Evolutionary conservation across 768 basidiomycete genomes (phyloP).

Genomic region (Lanmaoa rubissima): DNA sequence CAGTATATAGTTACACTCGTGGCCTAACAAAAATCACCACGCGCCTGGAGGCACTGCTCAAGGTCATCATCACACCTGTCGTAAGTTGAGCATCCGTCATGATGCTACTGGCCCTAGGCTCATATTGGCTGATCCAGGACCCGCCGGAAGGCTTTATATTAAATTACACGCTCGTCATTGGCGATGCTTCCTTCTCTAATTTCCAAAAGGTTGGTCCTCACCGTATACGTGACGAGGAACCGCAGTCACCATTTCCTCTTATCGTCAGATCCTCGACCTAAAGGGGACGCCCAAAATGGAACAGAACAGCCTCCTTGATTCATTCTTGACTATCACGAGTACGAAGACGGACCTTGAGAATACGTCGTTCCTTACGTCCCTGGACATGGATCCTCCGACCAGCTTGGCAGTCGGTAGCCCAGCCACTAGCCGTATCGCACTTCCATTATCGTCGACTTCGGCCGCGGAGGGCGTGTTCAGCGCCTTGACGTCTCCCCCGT

Average conservation of each 20-base stretch:
- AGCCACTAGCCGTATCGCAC: slow-evolving; percentile 56
- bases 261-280: slow-evolving; percentile 81
- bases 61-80: slow-evolving; percentile 92
- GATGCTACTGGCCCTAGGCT: not conserved
- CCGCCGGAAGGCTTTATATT: slow-evolving; percentile 93
- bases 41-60: slow-evolving; percentile 86
- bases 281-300: slow-evolving; percentile 86
- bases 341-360: slow-evolving; percentile 85
- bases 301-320: slow-evolving; percentile 88
- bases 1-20: slow-evolving; percentile 65
- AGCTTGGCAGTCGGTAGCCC: slow-evolving; percentile 63
- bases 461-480: slow-evolving; percentile 57
- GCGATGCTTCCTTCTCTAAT: slow-evolving; percentile 93
- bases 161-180: slow-evolving; percentile 92
- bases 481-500: slow-evolving; percentile 56
- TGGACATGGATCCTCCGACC: slow-evolving; percentile 92
- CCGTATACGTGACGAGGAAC: not conserved
- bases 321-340: slow-evolving; percentile 90
- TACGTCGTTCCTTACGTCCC: slow-evolving; percentile 87
- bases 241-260: slow-evolving; percentile 8
- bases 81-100: slow-evolving; percentile 42
- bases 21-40: slow-evolving; percentile 78
- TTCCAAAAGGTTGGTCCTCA: slow-evolving; percentile 84
- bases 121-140: slow-evolving; percentile 48
- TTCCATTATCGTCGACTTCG: slow-evolving; percentile 40